These are phyloP conservation scores for Dactylorhiza incarnata DNA, from an alignment of 106 monocot genomes.

Conservation along the genomic window DNA sequence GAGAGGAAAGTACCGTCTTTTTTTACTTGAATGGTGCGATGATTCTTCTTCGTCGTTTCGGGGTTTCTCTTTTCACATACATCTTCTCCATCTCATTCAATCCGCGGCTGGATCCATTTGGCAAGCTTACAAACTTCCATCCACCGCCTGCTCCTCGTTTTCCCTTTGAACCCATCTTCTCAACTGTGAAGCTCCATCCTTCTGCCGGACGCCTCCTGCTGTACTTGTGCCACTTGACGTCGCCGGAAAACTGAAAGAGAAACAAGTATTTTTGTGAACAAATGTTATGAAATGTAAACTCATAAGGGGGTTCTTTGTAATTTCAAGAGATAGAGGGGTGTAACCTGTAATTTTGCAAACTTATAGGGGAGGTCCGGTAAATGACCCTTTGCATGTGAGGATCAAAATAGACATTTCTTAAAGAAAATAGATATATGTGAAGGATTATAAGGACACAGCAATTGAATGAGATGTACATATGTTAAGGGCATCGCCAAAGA, in stretches of 20 bases:
- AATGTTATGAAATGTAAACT: too few relatives aligned
- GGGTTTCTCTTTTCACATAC: constrained; percentile 80
- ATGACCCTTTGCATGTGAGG: too few relatives aligned
- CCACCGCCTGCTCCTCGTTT: constrained; percentile 63
- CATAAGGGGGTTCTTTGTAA: too few relatives aligned
- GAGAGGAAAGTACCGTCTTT: not conserved
- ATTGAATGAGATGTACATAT: too few relatives aligned
- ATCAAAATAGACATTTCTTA: too few relatives aligned
- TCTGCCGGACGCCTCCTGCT: constrained; percentile 68
- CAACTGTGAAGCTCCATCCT: constrained; percentile 81
- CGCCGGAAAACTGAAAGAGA: constrained; percentile 61
- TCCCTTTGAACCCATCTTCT: constrained; percentile 68
- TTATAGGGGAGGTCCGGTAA: too few relatives aligned
- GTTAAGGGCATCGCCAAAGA: too few relatives aligned
- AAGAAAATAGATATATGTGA: too few relatives aligned
- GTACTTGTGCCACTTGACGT: constrained; percentile 78
- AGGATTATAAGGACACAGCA: too few relatives aligned
- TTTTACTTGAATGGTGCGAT: constrained; percentile 43
- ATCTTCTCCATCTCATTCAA: constrained; percentile 85
- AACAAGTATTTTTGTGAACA: not conserved
- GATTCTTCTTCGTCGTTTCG: constrained; percentile 52
- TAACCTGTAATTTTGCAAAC: too few relatives aligned
- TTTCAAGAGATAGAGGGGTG: too few relatives aligned
- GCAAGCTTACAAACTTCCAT: constrained; percentile 74
- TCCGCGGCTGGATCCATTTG: constrained; percentile 63